A percentile compares a stretch with the other conserved stretches of the same genome.
These are phyloP conservation scores for Tolypocladium tropicale DNA, from an alignment of 2,329 filamentous ascomycete genomes.

Conservation along the genomic window DNA sequence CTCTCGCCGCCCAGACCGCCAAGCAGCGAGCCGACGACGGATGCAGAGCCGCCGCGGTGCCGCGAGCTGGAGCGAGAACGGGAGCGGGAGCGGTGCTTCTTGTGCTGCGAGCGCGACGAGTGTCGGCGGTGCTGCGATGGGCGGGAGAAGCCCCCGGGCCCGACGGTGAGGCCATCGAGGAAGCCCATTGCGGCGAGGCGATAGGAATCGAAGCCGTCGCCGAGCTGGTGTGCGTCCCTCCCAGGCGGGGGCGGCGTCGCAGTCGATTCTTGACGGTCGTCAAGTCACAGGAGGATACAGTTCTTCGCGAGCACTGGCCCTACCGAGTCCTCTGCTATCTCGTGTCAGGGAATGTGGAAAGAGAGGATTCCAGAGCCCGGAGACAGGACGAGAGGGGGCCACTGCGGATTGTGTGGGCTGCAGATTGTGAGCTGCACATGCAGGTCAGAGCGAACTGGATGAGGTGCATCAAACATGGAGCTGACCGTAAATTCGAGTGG, in stretches of 20 bases:
- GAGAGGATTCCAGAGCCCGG: neutral
- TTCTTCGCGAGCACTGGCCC: neutral
- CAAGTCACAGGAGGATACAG: neutral
- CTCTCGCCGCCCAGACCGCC: constrained; percentile 13
- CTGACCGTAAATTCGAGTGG: constrained; percentile 21
- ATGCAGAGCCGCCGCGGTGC: constrained; percentile 17
- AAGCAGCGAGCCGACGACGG: constrained; percentile 21
- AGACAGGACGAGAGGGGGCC: neutral
- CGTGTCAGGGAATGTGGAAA: neutral
- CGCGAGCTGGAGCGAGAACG: constrained; percentile 26
- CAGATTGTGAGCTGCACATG: neutral
- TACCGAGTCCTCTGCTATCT: neutral
- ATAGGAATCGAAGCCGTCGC: neutral
- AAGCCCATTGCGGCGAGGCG: constrained; percentile 17
- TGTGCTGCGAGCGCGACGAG: constrained; percentile 18
- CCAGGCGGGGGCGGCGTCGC: neutral
- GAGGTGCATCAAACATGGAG: neutral
- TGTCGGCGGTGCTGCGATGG: constrained; percentile 15
- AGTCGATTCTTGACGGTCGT: neutral
- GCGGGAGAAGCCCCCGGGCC: constrained; percentile 15
- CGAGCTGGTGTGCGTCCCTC: neutral
- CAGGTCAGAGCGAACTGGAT: neutral
- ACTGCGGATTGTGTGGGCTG: neutral
- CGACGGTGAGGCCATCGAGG: constrained; percentile 21
- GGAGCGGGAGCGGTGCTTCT: constrained; percentile 25